Evolutionary conservation across 1,284 basidiomycete genomes (phyloP).

Genomic region (Spongiforma sp.): DNA sequence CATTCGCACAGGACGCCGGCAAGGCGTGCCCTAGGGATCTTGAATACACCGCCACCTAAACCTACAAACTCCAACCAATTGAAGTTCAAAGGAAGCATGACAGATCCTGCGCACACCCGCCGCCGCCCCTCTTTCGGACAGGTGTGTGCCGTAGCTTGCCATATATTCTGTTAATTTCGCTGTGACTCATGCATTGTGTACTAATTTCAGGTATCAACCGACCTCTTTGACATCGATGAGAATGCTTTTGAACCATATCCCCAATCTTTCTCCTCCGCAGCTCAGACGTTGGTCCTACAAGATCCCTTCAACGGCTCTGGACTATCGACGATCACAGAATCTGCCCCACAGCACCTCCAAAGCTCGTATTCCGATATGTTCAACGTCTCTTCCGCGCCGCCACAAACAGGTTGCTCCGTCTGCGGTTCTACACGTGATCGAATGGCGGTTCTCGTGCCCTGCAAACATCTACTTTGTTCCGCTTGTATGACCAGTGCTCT

Average conservation of each 20-base stretch:
- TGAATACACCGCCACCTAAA: constrained; percentile 74
- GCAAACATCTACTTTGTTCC: constrained; percentile 75
- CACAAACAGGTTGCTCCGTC: constrained; percentile 49
- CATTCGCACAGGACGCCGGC: constrained; percentile 30
- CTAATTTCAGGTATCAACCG: constrained; percentile 49
- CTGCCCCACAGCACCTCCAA: constrained; percentile 27
- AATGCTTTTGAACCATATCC: constrained; percentile 61
- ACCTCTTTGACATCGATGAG: constrained; percentile 77
- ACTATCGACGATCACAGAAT: constrained; percentile 34
- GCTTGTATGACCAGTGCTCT: constrained; percentile 80
- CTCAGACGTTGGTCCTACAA: constrained; percentile 36
- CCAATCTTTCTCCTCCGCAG: constrained; percentile 46
- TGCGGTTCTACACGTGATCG: constrained; percentile 51
- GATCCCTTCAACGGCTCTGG: constrained; percentile 35
- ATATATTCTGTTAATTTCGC: constrained; percentile 17
- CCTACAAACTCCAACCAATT: constrained; percentile 59
- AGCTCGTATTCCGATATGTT: constrained; percentile 34
- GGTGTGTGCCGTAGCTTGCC: constrained; percentile 38
- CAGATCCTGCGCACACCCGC: constrained; percentile 71
- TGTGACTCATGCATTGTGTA: constrained; percentile 29
- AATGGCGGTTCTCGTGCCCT: constrained; percentile 73
- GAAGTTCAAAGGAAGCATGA: constrained; percentile 70
- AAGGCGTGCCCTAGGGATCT: constrained; percentile 38
- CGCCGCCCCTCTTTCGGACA: constrained; percentile 59
- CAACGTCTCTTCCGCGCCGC: constrained; percentile 14